Conservation (phyloP, 2,329 filamentous ascomycete genomes). For the Furcasterigmium furcatum region DNA sequence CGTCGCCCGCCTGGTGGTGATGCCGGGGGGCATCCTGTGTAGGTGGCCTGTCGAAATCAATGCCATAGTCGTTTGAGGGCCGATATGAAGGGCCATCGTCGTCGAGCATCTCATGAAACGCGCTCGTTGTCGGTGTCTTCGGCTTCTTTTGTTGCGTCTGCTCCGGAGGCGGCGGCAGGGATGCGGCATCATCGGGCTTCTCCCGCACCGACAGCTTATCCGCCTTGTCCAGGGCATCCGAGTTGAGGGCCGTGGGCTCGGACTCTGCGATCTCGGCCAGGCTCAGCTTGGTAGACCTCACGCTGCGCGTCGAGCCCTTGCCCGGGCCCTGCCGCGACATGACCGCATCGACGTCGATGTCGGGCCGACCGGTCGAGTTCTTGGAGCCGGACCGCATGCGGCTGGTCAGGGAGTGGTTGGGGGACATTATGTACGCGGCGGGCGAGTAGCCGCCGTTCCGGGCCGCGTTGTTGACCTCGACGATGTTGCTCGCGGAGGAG, state of each 20-base stretch:
- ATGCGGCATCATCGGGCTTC: conserved; percentile 16
- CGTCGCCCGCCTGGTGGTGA: conserved; percentile 4
- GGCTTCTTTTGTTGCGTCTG: background rate
- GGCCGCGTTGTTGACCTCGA: conserved; percentile 65
- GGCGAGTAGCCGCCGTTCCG: conserved; percentile 70
- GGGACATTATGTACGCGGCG: conserved; percentile 64
- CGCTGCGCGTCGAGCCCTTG: conserved; percentile 50
- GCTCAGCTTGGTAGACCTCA: conserved; percentile 45
- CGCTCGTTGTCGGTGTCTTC: conserved; percentile 22
- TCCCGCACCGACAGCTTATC: conserved; percentile 36
- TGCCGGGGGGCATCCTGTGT: too few species aligned
- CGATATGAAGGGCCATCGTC: too few species aligned
- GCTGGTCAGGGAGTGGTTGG: conserved; percentile 58
- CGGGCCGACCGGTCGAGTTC: conserved; percentile 37
- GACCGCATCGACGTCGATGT: conserved; percentile 35
- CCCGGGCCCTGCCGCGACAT: conserved; percentile 51
- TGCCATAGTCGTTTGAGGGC: too few species aligned
- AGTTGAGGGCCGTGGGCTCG: conserved; percentile 47
- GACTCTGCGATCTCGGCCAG: conserved; percentile 56
- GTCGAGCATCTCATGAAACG: conserved; percentile 30
- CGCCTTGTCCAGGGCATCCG: conserved; percentile 51
- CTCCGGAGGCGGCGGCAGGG: background rate
- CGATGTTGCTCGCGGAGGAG: conserved; percentile 57
- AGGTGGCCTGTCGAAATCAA: too few species aligned
- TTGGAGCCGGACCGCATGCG: conserved; percentile 54